A percentile compares a stretch with the other conserved stretches of the same genome.
These are phyloP conservation scores for Mycena latifolia DNA, from an alignment of 768 basidiomycete species.

Conservation along the genomic window DNA sequence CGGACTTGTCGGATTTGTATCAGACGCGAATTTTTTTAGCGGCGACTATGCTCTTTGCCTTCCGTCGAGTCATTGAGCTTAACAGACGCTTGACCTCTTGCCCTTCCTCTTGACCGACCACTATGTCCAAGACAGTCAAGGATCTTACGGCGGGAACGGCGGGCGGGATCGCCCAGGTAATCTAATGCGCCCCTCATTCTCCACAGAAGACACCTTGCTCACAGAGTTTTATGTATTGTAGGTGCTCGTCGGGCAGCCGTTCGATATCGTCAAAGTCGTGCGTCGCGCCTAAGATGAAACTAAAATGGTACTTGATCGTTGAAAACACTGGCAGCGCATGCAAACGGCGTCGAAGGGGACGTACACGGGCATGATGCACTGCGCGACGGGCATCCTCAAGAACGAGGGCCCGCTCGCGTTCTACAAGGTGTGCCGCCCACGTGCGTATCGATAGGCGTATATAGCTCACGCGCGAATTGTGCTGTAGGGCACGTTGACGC, in stretches of 20 bases:
- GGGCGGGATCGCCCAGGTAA: slow-evolving; percentile 91
- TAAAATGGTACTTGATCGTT: too few species aligned
- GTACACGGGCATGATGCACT: slow-evolving; percentile 88
- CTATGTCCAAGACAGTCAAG: slow-evolving; percentile 79
- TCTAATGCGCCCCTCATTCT: slow-evolving; percentile 13
- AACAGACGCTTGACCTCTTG: too few species aligned
- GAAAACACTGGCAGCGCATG: slow-evolving; percentile 72
- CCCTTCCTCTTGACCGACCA: not conserved
- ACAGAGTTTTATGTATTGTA: too few species aligned
- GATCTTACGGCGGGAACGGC: slow-evolving; percentile 91
- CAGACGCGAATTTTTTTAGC: not conserved
- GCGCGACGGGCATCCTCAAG: slow-evolving; percentile 90
- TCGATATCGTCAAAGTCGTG: slow-evolving; percentile 83
- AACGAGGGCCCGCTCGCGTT: slow-evolving; percentile 95
- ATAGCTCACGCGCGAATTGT: too few species aligned
- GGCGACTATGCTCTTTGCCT: slow-evolving; percentile 15
- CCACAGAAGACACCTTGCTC: slow-evolving; percentile 35
- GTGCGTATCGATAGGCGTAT: slow-evolving; percentile 14
- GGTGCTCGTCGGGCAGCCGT: slow-evolving; percentile 94
- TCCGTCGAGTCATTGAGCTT: slow-evolving; percentile 24
- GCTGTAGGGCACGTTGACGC: slow-evolving; percentile 94
- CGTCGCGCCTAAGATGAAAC: too few species aligned
- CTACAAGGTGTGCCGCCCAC: slow-evolving; percentile 78
- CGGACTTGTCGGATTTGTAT: too few species aligned
- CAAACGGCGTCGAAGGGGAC: slow-evolving; percentile 94